A percentile compares a stretch with the other conserved stretches of the same genome.
phyloP scores from a whole-genome alignment of 2,329 filamentous ascomycete genomes.

The Cladosporium sp. region DNA sequence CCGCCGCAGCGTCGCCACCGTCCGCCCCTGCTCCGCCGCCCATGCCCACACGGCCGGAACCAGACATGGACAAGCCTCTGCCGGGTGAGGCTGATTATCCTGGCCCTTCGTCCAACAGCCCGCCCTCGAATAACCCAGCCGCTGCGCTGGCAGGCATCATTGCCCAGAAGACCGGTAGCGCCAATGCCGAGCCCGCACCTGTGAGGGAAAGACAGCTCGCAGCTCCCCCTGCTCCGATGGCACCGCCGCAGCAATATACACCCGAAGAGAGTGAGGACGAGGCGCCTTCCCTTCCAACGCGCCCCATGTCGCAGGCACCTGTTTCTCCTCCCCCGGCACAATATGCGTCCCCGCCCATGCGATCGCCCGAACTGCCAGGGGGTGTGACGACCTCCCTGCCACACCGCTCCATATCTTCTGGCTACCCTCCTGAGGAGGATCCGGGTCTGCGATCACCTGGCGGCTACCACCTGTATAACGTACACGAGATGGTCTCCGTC shows the following conservation, averaged over 20 bases:
- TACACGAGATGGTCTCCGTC: constrained; percentile 94
- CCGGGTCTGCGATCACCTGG: constrained; percentile 51
- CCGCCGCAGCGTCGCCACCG: constrained; percentile 32
- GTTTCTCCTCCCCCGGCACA: constrained; percentile 32
- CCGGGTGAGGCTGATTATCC: constrained; percentile 37
- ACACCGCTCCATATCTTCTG: constrained; percentile 38
- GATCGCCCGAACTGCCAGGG: constrained; percentile 31
- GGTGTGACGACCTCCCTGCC: constrained; percentile 51
- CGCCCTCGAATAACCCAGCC: constrained; percentile 43
- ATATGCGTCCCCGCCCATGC: constrained; percentile 29
- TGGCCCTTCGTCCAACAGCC: constrained; percentile 36
- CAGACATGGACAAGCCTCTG: constrained; percentile 31
- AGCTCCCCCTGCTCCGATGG: constrained; percentile 48
- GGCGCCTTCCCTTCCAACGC: constrained; percentile 56
- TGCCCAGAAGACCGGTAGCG: constrained; percentile 40
- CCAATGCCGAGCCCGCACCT: constrained; percentile 19
- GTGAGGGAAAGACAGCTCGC: constrained; percentile 29
- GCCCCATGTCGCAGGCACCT: constrained; percentile 52
- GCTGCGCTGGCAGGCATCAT: constrained; percentile 52
- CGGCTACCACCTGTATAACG: constrained; percentile 90
- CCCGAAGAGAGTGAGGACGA: constrained; percentile 65
- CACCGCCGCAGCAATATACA: constrained; percentile 50
- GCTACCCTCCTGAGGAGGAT: constrained; percentile 13
- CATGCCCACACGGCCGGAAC: constrained; percentile 34
- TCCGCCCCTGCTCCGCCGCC: constrained; percentile 27